phyloP scores from a whole-genome alignment of 306 rosid species.

The Cyamopsis tetragonoloba region DNA sequence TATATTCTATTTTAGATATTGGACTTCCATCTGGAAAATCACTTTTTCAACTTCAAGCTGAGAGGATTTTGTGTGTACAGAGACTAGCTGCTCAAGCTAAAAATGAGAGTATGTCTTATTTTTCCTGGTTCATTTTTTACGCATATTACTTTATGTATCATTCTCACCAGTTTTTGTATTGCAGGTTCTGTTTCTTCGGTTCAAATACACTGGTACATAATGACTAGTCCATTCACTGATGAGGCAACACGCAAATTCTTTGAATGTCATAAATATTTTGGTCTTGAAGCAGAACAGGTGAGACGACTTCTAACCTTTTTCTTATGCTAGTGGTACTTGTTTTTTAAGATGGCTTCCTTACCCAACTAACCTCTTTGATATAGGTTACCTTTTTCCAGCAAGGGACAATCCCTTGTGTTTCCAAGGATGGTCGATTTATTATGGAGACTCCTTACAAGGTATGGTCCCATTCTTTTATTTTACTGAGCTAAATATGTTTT shows the following conservation, averaged over 20 bases:
- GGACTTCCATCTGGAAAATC: conserved; percentile 99
- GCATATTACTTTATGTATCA: conserved; percentile 3
- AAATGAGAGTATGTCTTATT: conserved; percentile 51
- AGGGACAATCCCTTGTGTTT: conserved; percentile 95
- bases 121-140: conserved; percentile 23
- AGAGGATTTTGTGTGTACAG: conserved; percentile 86
- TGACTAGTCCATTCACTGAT: conserved; percentile 98
- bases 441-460: conserved; percentile 89
- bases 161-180: conserved; percentile 19
- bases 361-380: conserved; percentile 31
- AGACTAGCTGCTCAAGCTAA: conserved; percentile 79
- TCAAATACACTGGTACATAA: conserved; percentile 90
- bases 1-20: conserved; percentile 51
- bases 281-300: conserved; percentile 91
- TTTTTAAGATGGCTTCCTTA: conserved; percentile 27
- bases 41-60: conserved; percentile 97
- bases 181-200: conserved; percentile 61
- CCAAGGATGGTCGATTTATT: conserved; percentile 89
- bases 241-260: conserved; percentile 83
- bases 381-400: conserved; percentile 95
- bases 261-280: conserved; percentile 80
- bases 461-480: conserved; percentile 27
- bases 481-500: not conserved
- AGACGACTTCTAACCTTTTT: conserved; percentile 16
- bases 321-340: not conserved